A percentile compares a stretch with the other conserved stretches of the same genome.
phyloP scores from a whole-genome alignment of 2,329 filamentous ascomycete genomes.

The Zasmidium cellare region DNA sequence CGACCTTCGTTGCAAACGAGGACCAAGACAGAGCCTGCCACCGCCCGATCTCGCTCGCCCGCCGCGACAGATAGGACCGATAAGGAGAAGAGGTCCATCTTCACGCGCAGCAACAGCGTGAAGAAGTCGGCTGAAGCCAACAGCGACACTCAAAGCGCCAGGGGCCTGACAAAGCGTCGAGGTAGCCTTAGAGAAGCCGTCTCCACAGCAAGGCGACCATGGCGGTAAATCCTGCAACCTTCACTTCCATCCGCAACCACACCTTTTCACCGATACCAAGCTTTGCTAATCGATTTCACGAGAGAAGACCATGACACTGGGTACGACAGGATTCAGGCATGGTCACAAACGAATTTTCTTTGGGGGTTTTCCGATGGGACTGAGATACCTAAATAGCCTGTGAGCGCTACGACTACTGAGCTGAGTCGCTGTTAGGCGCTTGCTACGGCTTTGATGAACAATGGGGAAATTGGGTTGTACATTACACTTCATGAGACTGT shows the following conservation, averaged over 20 bases:
- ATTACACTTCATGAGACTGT: neutral
- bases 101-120: slow-evolving; percentile 22
- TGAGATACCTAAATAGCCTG: neutral
- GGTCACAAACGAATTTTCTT: neutral
- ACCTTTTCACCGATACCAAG: neutral
- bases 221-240: slow-evolving; percentile 15
- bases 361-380: neutral
- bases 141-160: neutral
- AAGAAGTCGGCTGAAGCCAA: slow-evolving; percentile 1
- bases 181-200: slow-evolving; percentile 27
- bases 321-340: neutral
- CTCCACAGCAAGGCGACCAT: slow-evolving; percentile 19
- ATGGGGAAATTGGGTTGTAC: neutral
- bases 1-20: slow-evolving; percentile 11
- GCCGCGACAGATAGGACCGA: slow-evolving; percentile 8
- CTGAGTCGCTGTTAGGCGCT: neutral
- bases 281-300: neutral
- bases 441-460: neutral
- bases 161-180: slow-evolving; percentile 16
- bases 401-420: neutral
- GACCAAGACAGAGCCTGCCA: slow-evolving; percentile 17
- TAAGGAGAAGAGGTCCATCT: slow-evolving; percentile 18
- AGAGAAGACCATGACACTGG: neutral
- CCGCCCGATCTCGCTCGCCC: slow-evolving; percentile 15
- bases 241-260: neutral